phyloP scores from a whole-genome alignment of 2,329 filamentous ascomycete species.

The Kalmusia sp. region DNA sequence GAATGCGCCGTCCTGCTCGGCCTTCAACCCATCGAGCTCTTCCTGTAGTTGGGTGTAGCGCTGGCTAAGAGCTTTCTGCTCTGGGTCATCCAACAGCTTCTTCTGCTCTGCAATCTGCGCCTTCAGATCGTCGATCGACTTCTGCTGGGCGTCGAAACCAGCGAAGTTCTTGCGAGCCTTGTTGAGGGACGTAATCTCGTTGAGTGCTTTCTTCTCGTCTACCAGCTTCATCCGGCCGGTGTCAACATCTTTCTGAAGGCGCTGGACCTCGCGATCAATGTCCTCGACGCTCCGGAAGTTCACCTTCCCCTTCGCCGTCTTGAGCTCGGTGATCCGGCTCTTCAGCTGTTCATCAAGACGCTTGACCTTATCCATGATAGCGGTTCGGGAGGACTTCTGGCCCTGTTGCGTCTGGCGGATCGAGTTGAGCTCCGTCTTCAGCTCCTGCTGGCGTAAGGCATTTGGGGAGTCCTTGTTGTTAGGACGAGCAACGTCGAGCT shows the following conservation, averaged over 20 bases:
- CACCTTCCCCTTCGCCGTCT: constrained; percentile 80
- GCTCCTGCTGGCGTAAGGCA: constrained; percentile 83
- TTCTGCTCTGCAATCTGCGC: constrained; percentile 87
- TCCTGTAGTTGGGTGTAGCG: constrained; percentile 84
- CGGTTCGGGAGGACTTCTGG: constrained; percentile 81
- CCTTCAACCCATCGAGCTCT: constrained; percentile 89
- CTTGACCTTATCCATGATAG: constrained; percentile 89
- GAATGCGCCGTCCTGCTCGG: constrained; percentile 88
- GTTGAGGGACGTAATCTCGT: constrained; percentile 80
- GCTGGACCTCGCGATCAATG: constrained; percentile 80
- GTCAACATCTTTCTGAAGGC: constrained; percentile 85
- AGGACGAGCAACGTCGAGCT: constrained; percentile 83
- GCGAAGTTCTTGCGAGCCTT: constrained; percentile 93
- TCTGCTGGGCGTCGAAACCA: constrained; percentile 82
- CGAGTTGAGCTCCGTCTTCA: constrained; percentile 79
- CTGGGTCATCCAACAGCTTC: constrained; percentile 89
- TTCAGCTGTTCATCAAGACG: constrained; percentile 88
- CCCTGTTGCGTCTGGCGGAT: constrained; percentile 88
- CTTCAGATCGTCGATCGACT: constrained; percentile 87
- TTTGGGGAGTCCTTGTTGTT: constrained; percentile 82
- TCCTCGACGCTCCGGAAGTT: constrained; percentile 89
- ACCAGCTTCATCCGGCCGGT: constrained; percentile 92
- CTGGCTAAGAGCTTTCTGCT: constrained; percentile 85
- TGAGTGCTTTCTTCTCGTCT: constrained; percentile 93
- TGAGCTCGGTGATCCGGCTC: constrained; percentile 84